Conservation (phyloP, 768 basidiomycete species). For the Leucogyrophana mollusca region DNA sequence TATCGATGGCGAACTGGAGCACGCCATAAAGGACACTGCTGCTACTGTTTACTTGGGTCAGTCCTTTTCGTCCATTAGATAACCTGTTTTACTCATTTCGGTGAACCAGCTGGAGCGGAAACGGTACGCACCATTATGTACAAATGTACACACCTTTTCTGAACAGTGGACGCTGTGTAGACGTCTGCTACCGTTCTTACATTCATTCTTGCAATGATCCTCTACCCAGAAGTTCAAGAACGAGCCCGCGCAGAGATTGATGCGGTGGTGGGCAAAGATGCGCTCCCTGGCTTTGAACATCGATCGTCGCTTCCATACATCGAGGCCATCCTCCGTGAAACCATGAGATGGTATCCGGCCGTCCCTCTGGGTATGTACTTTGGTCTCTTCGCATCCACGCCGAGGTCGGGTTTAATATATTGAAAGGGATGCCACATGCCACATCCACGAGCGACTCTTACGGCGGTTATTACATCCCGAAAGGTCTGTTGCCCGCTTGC, state of each 20-base stretch:
- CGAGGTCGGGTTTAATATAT: background rate
- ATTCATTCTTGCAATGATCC: conserved; percentile 18
- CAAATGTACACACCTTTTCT: background rate
- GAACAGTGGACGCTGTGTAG: conserved; percentile 12
- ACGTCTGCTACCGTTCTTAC: conserved; percentile 21
- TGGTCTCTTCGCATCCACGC: conserved; percentile 9
- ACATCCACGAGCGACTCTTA: conserved; percentile 7
- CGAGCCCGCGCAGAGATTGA: conserved; percentile 18
- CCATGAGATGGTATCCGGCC: conserved; percentile 5
- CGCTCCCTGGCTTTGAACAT: conserved; percentile 11
- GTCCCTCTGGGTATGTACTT: conserved; percentile 5
- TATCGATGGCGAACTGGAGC: conserved; percentile 13
- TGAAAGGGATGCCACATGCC: conserved; percentile 9
- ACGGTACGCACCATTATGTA: conserved; percentile 11
- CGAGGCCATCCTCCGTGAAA: conserved; percentile 12
- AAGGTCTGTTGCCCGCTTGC: conserved; percentile 14
- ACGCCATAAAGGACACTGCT: conserved; percentile 15
- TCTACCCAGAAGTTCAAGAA: conserved; percentile 12
- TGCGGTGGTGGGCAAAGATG: conserved; percentile 10
- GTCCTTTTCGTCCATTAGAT: too few relatives aligned
- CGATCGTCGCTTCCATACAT: conserved; percentile 12
- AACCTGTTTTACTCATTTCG: background rate
- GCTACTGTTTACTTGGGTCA: conserved; percentile 20
- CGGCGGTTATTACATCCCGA: conserved; percentile 35
- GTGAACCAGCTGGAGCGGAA: conserved; percentile 20